A percentile compares a stretch with the other conserved stretches of the same genome.
phyloP scores from a whole-genome alignment of 352 stramenopile genomes.

The Pythium sukuiense region DNA sequence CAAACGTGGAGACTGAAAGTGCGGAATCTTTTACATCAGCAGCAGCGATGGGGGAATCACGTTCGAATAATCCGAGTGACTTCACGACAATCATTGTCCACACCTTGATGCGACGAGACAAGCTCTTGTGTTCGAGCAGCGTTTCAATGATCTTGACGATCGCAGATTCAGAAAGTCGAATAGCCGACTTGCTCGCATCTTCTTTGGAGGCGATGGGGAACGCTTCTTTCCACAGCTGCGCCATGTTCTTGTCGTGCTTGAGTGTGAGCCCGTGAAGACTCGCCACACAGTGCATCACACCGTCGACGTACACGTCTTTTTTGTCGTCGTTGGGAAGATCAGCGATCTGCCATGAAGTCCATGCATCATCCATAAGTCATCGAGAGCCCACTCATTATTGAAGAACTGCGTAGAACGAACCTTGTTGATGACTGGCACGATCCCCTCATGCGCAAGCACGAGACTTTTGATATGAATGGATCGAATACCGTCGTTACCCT shows the following conservation, averaged over 20 bases:
- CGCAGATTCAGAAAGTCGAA: slow-evolving; percentile 30
- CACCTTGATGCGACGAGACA: slow-evolving; percentile 56
- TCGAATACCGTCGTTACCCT: slow-evolving; percentile 40
- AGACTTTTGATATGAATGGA: slow-evolving; percentile 49
- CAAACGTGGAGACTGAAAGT: slow-evolving; percentile 4
- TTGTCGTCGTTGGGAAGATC: slow-evolving; percentile 33
- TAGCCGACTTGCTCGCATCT: background rate
- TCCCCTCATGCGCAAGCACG: slow-evolving; percentile 48
- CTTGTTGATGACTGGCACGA: slow-evolving; percentile 52
- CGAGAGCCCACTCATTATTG: too few species aligned
- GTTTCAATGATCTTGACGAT: slow-evolving; percentile 45
- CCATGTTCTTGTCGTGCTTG: slow-evolving; percentile 50
- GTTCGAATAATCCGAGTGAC: slow-evolving; percentile 35
- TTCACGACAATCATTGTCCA: slow-evolving; percentile 66
- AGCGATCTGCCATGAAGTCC: slow-evolving; percentile 22
- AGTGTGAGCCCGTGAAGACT: slow-evolving; percentile 45
- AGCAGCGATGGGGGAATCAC: slow-evolving; percentile 21
- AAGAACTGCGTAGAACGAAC: slow-evolving; percentile 22
- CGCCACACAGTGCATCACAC: slow-evolving; percentile 50
- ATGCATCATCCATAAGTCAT: too few species aligned
- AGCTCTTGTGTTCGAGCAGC: slow-evolving; percentile 48
- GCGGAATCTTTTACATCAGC: slow-evolving; percentile 24
- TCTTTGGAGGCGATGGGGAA: slow-evolving; percentile 14
- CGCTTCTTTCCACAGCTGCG: slow-evolving; percentile 47
- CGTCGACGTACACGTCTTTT: slow-evolving; percentile 51